Evolutionary conservation across 1,284 basidiomycete genomes (phyloP).

Genomic region (Ustilago shanxiensis): DNA sequence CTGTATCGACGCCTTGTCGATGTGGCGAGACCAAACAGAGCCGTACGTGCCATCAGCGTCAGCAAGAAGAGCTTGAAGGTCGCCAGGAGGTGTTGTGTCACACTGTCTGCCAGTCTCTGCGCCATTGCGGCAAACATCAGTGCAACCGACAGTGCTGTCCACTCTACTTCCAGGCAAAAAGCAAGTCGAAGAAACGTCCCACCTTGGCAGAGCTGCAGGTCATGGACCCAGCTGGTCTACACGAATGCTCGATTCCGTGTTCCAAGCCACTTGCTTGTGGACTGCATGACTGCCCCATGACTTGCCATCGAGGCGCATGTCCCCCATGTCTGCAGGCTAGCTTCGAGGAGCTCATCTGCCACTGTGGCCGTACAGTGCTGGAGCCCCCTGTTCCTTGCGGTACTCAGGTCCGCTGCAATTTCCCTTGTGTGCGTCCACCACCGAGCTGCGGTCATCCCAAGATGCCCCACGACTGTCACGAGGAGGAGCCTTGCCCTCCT

Average conservation of each 20-base stretch:
- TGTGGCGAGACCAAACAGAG: slow-evolving; percentile 66
- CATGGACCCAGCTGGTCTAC: slow-evolving; percentile 64
- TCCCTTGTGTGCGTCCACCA: slow-evolving; percentile 62
- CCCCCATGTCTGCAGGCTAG: slow-evolving; percentile 66
- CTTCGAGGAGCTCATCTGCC: slow-evolving; percentile 66
- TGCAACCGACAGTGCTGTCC: slow-evolving; percentile 66
- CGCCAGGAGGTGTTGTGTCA: slow-evolving; percentile 59
- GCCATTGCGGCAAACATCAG: slow-evolving; percentile 63
- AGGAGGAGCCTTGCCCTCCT: slow-evolving; percentile 65
- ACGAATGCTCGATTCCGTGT: slow-evolving; percentile 63
- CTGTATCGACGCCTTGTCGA: slow-evolving; percentile 65
- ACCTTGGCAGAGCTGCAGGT: slow-evolving; percentile 54
- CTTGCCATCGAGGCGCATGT: slow-evolving; percentile 67
- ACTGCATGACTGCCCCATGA: slow-evolving; percentile 59
- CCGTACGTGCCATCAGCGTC: slow-evolving; percentile 50
- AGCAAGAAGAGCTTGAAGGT: slow-evolving; percentile 48
- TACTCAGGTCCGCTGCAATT: slow-evolving; percentile 61
- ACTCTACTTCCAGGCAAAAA: slow-evolving; percentile 63
- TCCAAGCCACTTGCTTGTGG: slow-evolving; percentile 64
- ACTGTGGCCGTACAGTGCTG: slow-evolving; percentile 66
- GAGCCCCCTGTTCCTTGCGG: slow-evolving; percentile 69
- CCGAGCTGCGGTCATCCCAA: slow-evolving; percentile 68
- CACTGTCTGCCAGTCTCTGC: slow-evolving; percentile 59
- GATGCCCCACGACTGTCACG: slow-evolving; percentile 67
- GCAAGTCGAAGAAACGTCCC: slow-evolving; percentile 52